Conservation (phyloP, 768 basidiomycete species). For the Russula sp. region DNA sequence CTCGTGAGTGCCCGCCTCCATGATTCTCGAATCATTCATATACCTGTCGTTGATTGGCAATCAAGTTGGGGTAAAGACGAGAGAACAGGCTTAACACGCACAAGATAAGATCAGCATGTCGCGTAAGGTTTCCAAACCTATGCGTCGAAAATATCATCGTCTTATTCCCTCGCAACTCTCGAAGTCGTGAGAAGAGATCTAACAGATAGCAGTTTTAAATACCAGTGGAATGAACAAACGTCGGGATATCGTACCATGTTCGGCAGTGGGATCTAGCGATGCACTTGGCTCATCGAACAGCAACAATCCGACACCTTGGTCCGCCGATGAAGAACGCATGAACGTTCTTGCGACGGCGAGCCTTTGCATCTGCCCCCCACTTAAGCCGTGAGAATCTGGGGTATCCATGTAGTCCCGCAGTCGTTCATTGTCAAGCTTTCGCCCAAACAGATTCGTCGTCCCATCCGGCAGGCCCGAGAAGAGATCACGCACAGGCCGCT, state of each 20-base stretch:
- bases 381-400: constrained; percentile 29
- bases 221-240: not conserved
- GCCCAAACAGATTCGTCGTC: constrained; percentile 54
- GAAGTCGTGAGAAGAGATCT: constrained; percentile 67
- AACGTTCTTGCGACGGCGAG: constrained; percentile 70
- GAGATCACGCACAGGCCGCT: constrained; percentile 59
- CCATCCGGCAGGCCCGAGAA: constrained; percentile 63
- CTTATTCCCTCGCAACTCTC: constrained; percentile 61
- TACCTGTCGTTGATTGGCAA: constrained; percentile 37
- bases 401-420: not conserved
- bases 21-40: constrained; percentile 53
- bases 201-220: not conserved
- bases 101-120: constrained; percentile 35
- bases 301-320: constrained; percentile 48
- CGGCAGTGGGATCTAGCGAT: constrained; percentile 66
- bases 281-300: constrained; percentile 71
- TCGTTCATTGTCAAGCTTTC: constrained; percentile 32
- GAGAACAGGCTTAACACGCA: not conserved
- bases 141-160: constrained; percentile 82
- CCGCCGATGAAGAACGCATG: constrained; percentile 49
- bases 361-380: constrained; percentile 72
- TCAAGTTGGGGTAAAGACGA: not conserved
- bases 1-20: constrained; percentile 64
- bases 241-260: constrained; percentile 43
- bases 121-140: constrained; percentile 59